Conservation (phyloP, 345 rosid genomes). For the Anastatica hierochuntica region DNA sequence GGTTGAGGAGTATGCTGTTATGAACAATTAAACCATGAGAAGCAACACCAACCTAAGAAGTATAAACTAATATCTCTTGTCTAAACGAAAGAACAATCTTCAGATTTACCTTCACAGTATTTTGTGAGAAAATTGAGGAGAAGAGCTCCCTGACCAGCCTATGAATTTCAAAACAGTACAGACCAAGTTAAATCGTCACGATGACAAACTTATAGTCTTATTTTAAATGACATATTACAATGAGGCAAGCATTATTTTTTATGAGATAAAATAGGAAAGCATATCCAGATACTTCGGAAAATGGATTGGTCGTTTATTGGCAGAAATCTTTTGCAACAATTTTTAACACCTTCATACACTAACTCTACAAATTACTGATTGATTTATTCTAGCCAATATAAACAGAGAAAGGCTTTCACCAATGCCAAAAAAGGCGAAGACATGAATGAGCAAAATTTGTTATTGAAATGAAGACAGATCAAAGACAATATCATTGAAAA, state of each 20-base stretch:
- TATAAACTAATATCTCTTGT: background rate
- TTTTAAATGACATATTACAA: no score
- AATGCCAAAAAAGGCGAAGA: background rate
- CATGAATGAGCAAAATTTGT: background rate
- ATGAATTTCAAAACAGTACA: constrained; percentile 4
- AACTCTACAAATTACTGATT: background rate
- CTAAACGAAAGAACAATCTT: background rate
- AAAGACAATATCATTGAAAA: background rate
- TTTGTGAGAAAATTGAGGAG: constrained; percentile 75
- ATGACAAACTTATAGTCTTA: no score
- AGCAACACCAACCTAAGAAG: background rate
- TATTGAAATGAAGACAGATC: background rate
- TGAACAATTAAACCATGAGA: constrained; percentile 8
- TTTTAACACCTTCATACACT: background rate
- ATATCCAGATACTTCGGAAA: background rate
- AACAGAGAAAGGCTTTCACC: background rate
- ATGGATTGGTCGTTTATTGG: background rate
- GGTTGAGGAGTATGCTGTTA: constrained; percentile 76
- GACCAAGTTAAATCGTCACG: constrained; percentile 3
- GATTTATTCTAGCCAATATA: background rate
- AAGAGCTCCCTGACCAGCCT: constrained; percentile 95
- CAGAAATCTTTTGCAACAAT: background rate
- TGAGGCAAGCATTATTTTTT: background rate
- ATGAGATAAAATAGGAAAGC: background rate
- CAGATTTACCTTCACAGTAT: constrained; percentile 65